A percentile compares a stretch with the other conserved stretches of the same genome.
phyloP scores from a whole-genome alignment of 805 yeast genomes.

The Candida caryicola region DNA sequence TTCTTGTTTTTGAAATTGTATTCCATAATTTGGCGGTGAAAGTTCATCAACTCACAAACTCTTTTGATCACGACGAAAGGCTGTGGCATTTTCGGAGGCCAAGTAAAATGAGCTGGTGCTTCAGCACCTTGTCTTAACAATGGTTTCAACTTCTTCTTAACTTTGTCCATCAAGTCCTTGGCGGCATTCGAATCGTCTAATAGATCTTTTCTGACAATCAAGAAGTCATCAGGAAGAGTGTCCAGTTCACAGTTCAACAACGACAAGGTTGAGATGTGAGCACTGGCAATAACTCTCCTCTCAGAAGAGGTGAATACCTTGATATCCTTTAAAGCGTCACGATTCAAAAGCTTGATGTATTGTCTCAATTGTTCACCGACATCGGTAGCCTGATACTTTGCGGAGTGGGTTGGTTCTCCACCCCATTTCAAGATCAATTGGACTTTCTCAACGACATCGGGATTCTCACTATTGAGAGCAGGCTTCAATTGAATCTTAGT shows the following conservation, averaged over 20 bases:
- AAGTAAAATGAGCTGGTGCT: constrained; percentile 95
- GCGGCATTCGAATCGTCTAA: constrained; percentile 98
- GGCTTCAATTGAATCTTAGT: constrained; percentile 96
- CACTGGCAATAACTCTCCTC: constrained; percentile 90
- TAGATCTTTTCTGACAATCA: constrained; percentile 82
- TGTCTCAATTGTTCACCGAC: constrained; percentile 95
- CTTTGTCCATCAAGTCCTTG: constrained; percentile 95
- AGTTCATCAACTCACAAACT: constrained; percentile 93
- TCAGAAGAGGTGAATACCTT: constrained; percentile 89
- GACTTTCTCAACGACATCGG: constrained; percentile 82
- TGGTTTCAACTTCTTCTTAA: constrained; percentile 93
- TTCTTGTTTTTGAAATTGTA: constrained; percentile 69
- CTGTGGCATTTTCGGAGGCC: constrained; percentile 99
- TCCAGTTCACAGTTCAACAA: constrained; percentile 54
- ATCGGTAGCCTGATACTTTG: constrained; percentile 89
- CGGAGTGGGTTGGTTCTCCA: constrained; percentile 99
- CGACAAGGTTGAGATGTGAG: constrained; percentile 81
- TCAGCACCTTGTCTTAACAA: constrained; percentile 91
- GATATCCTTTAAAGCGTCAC: constrained; percentile 79
- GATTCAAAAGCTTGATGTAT: constrained; percentile 81
- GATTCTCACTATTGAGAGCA: constrained; percentile 56
- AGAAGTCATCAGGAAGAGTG: constrained; percentile 66
- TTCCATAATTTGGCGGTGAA: constrained; percentile 80
- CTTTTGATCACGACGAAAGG: constrained; percentile 92
- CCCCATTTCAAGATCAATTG: constrained; percentile 98